These are phyloP conservation scores for Nothophoma quercina DNA, from an alignment of 2,329 filamentous ascomycete species.

Conservation along the genomic window DNA sequence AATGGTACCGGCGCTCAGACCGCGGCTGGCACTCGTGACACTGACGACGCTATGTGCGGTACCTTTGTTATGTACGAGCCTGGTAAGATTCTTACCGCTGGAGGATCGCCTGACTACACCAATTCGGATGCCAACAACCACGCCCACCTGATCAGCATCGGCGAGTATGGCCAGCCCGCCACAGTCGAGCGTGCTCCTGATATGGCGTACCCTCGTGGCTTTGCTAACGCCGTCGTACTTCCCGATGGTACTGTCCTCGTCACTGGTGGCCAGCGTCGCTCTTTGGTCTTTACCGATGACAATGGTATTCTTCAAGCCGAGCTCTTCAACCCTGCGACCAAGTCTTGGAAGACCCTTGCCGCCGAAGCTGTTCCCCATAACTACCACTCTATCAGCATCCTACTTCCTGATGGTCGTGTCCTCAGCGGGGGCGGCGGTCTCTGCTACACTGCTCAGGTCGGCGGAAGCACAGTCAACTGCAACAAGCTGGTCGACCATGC, in stretches of 20 bases:
- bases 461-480: slow-evolving; percentile 31
- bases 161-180: slow-evolving; percentile 23
- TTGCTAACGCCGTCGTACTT: slow-evolving; percentile 34
- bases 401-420: slow-evolving; percentile 35
- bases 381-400: slow-evolving; percentile 35
- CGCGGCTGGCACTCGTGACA: slow-evolving; percentile 30
- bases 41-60: slow-evolving; percentile 34
- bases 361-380: slow-evolving; percentile 35
- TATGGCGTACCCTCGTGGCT: slow-evolving; percentile 35
- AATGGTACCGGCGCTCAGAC: slow-evolving; percentile 25
- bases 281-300: slow-evolving; percentile 33
- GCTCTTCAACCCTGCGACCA: slow-evolving; percentile 35
- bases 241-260: slow-evolving; percentile 40
- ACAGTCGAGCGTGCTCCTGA: slow-evolving; percentile 34
- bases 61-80: slow-evolving; percentile 38
- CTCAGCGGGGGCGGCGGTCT: slow-evolving; percentile 38
- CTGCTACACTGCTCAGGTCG: slow-evolving; percentile 27
- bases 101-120: slow-evolving; percentile 35
- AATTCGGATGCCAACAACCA: slow-evolving; percentile 28
- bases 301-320: slow-evolving; percentile 33
- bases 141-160: slow-evolving; percentile 34
- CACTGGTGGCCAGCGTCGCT: slow-evolving; percentile 34
- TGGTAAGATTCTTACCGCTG: slow-evolving; percentile 36
- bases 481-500: slow-evolving; percentile 39
- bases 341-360: slow-evolving; percentile 33